Percentiles rank a stretch among this genome's conserved stretches.
Evolutionary conservation across 305 asterid genomes (phyloP).

Genomic region (Fraxinus platypoda): DNA sequence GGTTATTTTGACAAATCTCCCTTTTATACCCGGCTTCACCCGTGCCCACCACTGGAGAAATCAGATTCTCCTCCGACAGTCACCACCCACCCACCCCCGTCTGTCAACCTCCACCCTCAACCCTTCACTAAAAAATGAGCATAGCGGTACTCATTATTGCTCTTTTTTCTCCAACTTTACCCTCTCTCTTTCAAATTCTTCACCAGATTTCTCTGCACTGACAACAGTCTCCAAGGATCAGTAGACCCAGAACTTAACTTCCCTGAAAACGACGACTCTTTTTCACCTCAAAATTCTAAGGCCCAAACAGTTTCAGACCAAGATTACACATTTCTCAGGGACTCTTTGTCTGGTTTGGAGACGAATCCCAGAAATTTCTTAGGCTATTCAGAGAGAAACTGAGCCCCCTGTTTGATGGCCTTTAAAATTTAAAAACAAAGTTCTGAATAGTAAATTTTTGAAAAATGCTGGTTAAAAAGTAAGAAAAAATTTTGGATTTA

Average conservation of each 20-base stretch:
- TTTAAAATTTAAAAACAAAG: no score
- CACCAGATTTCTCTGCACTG: slow-evolving; percentile 43
- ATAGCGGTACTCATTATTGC: slow-evolving; percentile 35
- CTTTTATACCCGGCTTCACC: background rate
- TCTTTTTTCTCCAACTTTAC: slow-evolving; percentile 31
- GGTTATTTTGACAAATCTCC: background rate
- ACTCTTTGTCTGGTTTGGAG: slow-evolving; percentile 56
- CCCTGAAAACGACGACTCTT: slow-evolving; percentile 28
- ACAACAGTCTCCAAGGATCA: no score
- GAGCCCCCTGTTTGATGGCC: background rate
- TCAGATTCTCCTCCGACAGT: background rate
- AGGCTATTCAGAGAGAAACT: slow-evolving; percentile 71
- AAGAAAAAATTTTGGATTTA: no score
- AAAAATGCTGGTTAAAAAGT: no score
- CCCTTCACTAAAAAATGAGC: slow-evolving; percentile 33
- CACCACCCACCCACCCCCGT: no score
- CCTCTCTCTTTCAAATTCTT: slow-evolving; percentile 30
- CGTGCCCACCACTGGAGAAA: background rate
- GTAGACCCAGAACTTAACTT: no score
- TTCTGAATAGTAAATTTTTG: no score
- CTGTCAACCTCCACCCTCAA: background rate
- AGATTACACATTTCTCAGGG: slow-evolving; percentile 51
- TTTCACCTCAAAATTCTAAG: slow-evolving; percentile 26
- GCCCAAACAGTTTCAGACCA: slow-evolving; percentile 37
- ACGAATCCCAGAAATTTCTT: slow-evolving; percentile 66